A percentile compares a stretch with the other conserved stretches of the same genome.
These are phyloP conservation scores for Mycena pura DNA, from an alignment of 768 basidiomycete species.

Conservation along the genomic window DNA sequence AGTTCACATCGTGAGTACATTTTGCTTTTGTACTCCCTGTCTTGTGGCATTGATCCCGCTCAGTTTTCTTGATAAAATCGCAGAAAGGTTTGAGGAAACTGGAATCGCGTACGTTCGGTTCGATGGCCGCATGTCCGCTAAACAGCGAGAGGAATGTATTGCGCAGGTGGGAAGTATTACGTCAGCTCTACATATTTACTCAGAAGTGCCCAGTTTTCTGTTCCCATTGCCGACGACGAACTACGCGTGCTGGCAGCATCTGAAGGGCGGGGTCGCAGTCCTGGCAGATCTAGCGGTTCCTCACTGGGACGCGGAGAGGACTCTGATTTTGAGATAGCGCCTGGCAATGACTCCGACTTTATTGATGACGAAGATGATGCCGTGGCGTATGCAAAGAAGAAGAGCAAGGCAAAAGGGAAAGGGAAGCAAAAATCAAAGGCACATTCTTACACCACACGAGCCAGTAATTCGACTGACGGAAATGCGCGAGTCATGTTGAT, in stretches of 20 bases:
- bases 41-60: background rate
- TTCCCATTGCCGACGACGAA: conserved; percentile 54
- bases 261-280: conserved; percentile 15
- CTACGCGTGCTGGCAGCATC: conserved; percentile 36
- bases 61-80: conserved; percentile 57
- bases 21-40: background rate
- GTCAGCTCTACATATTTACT: background rate
- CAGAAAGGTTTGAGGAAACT: conserved; percentile 66
- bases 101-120: conserved; percentile 82
- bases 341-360: conserved; percentile 39
- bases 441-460: conserved; percentile 5
- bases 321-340: conserved; percentile 39
- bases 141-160: conserved; percentile 78
- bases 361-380: conserved; percentile 42
- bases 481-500: conserved; percentile 87
- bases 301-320: conserved; percentile 10
- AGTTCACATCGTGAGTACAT: conserved; percentile 75
- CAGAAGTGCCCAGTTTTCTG: conserved; percentile 55
- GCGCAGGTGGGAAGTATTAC: conserved; percentile 40
- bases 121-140: conserved; percentile 87
- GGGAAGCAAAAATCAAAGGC: conserved; percentile 13
- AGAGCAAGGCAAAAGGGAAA: conserved; percentile 41
- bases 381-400: conserved; percentile 27
- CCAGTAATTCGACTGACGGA: conserved; percentile 31
- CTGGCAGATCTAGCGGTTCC: conserved; percentile 11